A percentile compares a stretch with the other conserved stretches of the same genome.
Evolutionary conservation across 148 eudicot species (phyloP).

Genomic region (Nepenthes gracilis): DNA sequence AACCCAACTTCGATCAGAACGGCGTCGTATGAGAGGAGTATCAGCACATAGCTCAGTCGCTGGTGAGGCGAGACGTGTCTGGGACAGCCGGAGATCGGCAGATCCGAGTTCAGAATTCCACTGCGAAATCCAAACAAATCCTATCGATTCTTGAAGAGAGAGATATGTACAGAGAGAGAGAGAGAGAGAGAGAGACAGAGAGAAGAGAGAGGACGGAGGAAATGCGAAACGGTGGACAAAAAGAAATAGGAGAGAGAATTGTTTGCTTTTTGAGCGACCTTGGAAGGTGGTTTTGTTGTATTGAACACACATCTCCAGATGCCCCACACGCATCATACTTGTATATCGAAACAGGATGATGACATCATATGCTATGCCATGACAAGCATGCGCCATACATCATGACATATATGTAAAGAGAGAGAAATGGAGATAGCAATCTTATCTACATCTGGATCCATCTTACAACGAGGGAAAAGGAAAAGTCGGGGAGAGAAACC

Average conservation of each 20-base stretch:
- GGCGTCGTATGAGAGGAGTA: slow-evolving; percentile 10
- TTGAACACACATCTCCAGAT: slow-evolving; percentile 37
- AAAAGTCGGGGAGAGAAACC: too few species aligned
- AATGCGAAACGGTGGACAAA: slow-evolving; percentile 4
- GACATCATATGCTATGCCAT: slow-evolving; percentile 1
- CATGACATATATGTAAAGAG: slow-evolving; percentile 3
- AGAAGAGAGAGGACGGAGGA: not conserved
- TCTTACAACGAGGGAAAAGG: not conserved
- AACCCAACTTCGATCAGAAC: slow-evolving; percentile 6
- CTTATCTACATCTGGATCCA: too few species aligned
- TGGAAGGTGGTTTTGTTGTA: slow-evolving; percentile 36
- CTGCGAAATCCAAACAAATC: slow-evolving; percentile 11
- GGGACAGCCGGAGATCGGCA: not conserved
- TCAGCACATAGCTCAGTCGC: not conserved
- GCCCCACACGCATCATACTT: not conserved
- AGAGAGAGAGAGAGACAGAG: slow-evolving; percentile 1
- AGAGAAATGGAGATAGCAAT: not conserved
- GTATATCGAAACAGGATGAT: too few species aligned
- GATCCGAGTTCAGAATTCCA: not conserved
- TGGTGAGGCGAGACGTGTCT: too few species aligned
- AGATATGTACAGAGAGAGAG: not conserved
- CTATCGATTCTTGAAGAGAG: slow-evolving; percentile 10
- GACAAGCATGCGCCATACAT: slow-evolving; percentile 7
- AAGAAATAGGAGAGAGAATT: slow-evolving; percentile 4
- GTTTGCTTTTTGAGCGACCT: slow-evolving; percentile 8